phyloP scores from a whole-genome alignment of 1,284 basidiomycete genomes.

The Apiotrichum akiyoshidainum region DNA sequence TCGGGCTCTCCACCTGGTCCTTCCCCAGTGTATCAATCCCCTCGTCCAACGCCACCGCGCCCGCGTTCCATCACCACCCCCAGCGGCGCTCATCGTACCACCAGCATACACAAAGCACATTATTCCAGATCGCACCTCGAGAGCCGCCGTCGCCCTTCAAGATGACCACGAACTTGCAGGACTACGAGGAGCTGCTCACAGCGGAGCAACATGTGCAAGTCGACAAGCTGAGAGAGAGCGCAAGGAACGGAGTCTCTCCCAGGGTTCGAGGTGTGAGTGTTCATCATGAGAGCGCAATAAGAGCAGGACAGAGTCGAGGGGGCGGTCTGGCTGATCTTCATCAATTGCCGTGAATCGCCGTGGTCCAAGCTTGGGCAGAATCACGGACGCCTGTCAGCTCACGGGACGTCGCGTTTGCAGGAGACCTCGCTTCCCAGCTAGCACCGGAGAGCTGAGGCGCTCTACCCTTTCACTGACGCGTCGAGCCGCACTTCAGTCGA shows the following conservation, averaged over 20 bases:
- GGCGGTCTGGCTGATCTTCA: no score
- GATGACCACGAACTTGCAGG: constrained; percentile 44
- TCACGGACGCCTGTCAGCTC: no score
- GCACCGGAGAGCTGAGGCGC: no score
- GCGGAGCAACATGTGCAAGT: constrained; percentile 48
- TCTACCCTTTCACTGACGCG: no score
- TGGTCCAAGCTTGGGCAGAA: no score
- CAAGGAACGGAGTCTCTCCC: constrained; percentile 45
- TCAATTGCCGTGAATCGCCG: no score
- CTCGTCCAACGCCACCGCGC: background rate
- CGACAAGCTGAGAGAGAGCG: constrained; percentile 44
- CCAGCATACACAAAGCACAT: background rate
- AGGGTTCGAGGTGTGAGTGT: constrained; percentile 43
- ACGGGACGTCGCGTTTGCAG: no score
- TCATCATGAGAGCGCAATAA: no score
- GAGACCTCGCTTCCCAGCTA: no score
- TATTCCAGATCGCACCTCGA: background rate
- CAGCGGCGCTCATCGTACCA: background rate
- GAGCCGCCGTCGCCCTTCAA: background rate
- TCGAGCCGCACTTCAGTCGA: background rate
- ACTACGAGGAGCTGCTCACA: constrained; percentile 41
- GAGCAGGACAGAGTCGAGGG: no score
- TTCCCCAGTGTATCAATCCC: no score
- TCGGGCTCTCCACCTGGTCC: no score
- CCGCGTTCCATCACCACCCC: background rate